A percentile compares a stretch with the other conserved stretches of the same genome.
These are phyloP conservation scores for Amanita jacksonii DNA, from an alignment of 768 basidiomycete species.

Conservation along the genomic window DNA sequence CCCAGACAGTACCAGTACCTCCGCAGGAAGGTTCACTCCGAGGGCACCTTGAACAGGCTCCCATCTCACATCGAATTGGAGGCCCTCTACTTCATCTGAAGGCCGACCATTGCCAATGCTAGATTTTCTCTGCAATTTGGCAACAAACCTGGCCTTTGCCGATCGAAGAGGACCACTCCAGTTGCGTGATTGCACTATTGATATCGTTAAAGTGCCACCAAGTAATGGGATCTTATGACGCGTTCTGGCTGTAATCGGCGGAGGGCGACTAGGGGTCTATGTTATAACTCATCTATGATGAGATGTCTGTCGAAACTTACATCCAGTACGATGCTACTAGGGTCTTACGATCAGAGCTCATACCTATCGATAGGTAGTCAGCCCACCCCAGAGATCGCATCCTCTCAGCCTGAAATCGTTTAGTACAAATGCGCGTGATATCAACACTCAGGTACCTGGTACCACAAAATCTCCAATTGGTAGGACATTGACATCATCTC, in stretches of 20 bases:
- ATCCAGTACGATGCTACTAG: slow-evolving; percentile 83
- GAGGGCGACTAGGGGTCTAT: slow-evolving; percentile 17
- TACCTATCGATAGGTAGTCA: slow-evolving; percentile 60
- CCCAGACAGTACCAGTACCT: slow-evolving; percentile 32
- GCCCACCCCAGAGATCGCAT: slow-evolving; percentile 85
- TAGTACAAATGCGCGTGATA: not conserved
- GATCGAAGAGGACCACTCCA: slow-evolving; percentile 38
- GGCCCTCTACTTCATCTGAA: slow-evolving; percentile 69
- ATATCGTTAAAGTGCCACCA: slow-evolving; percentile 68
- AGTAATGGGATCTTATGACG: slow-evolving; percentile 42
- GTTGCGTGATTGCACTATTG: slow-evolving; percentile 47
- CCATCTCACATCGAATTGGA: slow-evolving; percentile 69
- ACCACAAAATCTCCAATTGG: slow-evolving; percentile 84
- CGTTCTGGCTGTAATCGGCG: slow-evolving; percentile 19
- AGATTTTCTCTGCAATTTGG: slow-evolving; percentile 52
- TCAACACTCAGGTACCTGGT: slow-evolving; percentile 36
- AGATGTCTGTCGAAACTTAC: slow-evolving; percentile 35
- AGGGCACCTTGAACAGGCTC: slow-evolving; percentile 61
- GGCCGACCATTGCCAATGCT: slow-evolving; percentile 46
- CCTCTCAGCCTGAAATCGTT: slow-evolving; percentile 44
- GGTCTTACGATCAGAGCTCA: slow-evolving; percentile 57
- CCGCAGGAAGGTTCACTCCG: slow-evolving; percentile 44
- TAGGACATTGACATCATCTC: slow-evolving; percentile 91
- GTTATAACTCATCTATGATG: not conserved
- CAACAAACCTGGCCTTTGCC: slow-evolving; percentile 43